Conservation (phyloP, 2,329 filamentous ascomycete species). For the Cladosporium sp. region DNA sequence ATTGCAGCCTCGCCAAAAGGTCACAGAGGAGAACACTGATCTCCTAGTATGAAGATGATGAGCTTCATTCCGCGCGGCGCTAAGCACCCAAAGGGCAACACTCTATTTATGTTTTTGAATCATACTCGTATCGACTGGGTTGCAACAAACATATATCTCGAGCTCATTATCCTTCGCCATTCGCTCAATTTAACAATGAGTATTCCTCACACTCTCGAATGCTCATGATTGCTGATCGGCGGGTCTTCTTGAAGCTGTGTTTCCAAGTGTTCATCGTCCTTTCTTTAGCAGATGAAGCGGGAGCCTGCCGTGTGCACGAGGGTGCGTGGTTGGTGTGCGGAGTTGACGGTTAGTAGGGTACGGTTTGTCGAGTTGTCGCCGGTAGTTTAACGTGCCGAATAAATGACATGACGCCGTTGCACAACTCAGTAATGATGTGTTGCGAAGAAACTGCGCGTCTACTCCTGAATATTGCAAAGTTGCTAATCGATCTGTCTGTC, state of each 20-base stretch:
- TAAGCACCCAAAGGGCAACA: slow-evolving; percentile 5
- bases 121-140: too few species aligned
- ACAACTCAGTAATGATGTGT: too few species aligned
- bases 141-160: background rate
- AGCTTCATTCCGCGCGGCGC: background rate
- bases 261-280: slow-evolving; percentile 7
- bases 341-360: background rate
- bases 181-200: too few species aligned
- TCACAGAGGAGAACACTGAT: too few species aligned
- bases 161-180: too few species aligned
- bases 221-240: background rate
- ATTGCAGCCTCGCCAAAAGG: background rate
- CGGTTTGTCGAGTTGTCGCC: too few species aligned
- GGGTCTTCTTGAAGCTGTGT: slow-evolving; percentile 1
- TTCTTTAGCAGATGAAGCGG: background rate
- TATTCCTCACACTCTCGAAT: background rate
- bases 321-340: background rate
- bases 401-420: too few species aligned
- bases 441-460: too few species aligned
- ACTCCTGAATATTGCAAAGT: too few species aligned
- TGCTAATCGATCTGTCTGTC: too few species aligned
- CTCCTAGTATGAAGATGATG: background rate
- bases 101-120: background rate
- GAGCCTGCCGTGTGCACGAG: background rate
- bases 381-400: too few species aligned